phyloP scores from a whole-genome alignment of 1,284 basidiomycete genomes.

The Laetiporus sulphureus region DNA sequence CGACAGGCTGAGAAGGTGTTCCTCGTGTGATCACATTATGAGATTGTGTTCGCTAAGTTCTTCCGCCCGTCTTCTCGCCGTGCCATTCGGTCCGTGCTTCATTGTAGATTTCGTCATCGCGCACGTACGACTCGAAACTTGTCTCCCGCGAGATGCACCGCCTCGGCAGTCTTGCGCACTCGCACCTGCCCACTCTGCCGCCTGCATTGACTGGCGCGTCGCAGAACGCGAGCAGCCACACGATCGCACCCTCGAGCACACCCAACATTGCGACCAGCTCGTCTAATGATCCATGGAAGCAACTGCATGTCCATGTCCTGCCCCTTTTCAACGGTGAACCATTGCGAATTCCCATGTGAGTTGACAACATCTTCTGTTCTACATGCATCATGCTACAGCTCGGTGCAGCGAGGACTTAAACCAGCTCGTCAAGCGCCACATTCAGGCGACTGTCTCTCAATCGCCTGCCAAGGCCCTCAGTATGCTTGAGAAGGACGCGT shows the following conservation, averaged over 20 bases:
- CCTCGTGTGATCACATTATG: constrained; percentile 2
- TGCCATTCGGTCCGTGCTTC: neutral
- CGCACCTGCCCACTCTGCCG: constrained; percentile 29
- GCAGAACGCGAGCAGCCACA: constrained; percentile 22
- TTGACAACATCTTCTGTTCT: constrained; percentile 3
- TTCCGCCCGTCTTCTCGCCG: neutral
- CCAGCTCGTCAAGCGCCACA: constrained; percentile 69
- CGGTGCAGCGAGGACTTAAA: constrained; percentile 80
- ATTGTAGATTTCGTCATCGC: constrained; percentile 40
- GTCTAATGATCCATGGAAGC: constrained; percentile 65
- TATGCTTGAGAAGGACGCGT: constrained; percentile 72
- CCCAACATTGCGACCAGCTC: constrained; percentile 31
- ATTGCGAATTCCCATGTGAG: constrained; percentile 79
- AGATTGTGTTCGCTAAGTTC: constrained; percentile 5
- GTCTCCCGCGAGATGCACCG: constrained; percentile 76
- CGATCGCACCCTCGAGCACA: constrained; percentile 18
- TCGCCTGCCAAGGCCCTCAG: constrained; percentile 58
- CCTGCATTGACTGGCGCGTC: constrained; percentile 31
- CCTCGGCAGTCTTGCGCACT: constrained; percentile 50
- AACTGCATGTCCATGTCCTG: constrained; percentile 79
- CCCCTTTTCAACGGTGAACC: constrained; percentile 91
- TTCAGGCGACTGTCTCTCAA: constrained; percentile 59
- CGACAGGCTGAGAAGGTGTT: too few relatives aligned
- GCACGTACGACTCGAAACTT: constrained; percentile 67
- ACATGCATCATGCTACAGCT: neutral